Base-by-base conservation (phyloP, 1,139 yeast species). In the Pichia sp. region DNA sequence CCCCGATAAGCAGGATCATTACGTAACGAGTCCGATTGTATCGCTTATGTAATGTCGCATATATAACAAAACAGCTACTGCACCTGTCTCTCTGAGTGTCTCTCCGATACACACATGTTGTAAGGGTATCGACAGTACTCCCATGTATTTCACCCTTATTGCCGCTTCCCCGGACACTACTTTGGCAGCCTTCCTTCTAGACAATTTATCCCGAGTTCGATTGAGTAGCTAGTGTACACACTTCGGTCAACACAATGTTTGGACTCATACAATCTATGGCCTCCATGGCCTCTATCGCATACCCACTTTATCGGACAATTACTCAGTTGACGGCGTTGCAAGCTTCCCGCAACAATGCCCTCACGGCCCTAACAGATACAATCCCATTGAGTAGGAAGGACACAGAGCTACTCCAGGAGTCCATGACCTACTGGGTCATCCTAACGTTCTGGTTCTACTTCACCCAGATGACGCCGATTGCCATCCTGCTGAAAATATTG, bases 381-480 rank as follows among this genome's bases (percentile, higher is more conserved):
- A 41, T 47, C 1, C 48, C 52, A 21, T 31, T 50, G 12, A 39
- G 19, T 21, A 28, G 34, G 5, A 28, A 41, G 23, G 47, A 47
- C n/a, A 39, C 51, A 16, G 41, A 50, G 6, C 51, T 48, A 7
- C 42, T 60, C n/a, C 55, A 60, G 43, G 62, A 60, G 61, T 79
- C 85, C 82, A 65, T 79, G 34, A 70, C 78, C 19, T 83, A 80
- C 61, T 83, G 88, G 88, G 67, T 80, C 18, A 75, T 79, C 1
- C 66, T 70, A 46, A 72, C 78, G 1, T 56, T 72, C 7, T 61
- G 72, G 66, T n/a, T 61, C 66, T 21, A 59, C 65, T 16, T 80
- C 71, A 58, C 58, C 12, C 65, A 51, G 50, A 72, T 26, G 61
- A 74, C 26, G 62, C 39, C 59, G 2, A 57, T 62, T 5, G 39